Conservation (phyloP, 164 flowering plant genomes). For the Macadamia integrifolia region DNA sequence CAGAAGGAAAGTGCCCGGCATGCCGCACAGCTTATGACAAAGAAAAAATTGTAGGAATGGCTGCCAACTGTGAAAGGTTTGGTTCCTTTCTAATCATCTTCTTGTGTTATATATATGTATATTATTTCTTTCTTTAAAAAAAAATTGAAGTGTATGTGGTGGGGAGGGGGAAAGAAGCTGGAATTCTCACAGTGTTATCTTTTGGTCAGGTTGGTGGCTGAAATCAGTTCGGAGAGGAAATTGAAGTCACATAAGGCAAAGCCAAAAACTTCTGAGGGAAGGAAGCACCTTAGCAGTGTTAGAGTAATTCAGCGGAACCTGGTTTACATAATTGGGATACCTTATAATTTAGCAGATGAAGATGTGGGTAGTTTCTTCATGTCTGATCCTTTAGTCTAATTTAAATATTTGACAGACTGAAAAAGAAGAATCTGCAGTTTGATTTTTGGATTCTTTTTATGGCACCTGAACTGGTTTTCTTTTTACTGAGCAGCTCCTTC, state of each 20-base stretch:
- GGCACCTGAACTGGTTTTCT: not conserved
- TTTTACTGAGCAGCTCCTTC: slow-evolving; percentile 65
- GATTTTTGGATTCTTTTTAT: not conserved
- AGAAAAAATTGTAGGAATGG: slow-evolving; percentile 76
- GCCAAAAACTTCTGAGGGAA: slow-evolving; percentile 65
- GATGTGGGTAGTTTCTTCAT: slow-evolving; percentile 42
- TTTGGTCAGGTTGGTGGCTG: slow-evolving; percentile 65
- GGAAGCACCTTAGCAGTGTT: slow-evolving; percentile 87
- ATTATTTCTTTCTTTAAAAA: no score
- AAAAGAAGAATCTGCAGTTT: not conserved
- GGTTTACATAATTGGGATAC: slow-evolving; percentile 89
- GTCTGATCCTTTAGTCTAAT: not conserved
- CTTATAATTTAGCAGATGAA: slow-evolving; percentile 85
- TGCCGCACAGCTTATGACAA: slow-evolving; percentile 81
- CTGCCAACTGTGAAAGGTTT: slow-evolving; percentile 66
- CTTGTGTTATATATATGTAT: not conserved
- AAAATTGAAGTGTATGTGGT: no score
- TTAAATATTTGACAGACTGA: not conserved
- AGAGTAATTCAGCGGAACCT: slow-evolving; percentile 92
- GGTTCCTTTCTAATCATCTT: no score
- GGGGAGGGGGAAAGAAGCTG: not conserved
- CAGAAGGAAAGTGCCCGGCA: slow-evolving; percentile 88
- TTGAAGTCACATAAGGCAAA: slow-evolving; percentile 71
- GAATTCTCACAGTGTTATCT: slow-evolving; percentile 18
- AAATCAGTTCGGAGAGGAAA: slow-evolving; percentile 61